Conservation (phyloP, 495 filamentous ascomycete genomes). For the Darksidea phi region DNA sequence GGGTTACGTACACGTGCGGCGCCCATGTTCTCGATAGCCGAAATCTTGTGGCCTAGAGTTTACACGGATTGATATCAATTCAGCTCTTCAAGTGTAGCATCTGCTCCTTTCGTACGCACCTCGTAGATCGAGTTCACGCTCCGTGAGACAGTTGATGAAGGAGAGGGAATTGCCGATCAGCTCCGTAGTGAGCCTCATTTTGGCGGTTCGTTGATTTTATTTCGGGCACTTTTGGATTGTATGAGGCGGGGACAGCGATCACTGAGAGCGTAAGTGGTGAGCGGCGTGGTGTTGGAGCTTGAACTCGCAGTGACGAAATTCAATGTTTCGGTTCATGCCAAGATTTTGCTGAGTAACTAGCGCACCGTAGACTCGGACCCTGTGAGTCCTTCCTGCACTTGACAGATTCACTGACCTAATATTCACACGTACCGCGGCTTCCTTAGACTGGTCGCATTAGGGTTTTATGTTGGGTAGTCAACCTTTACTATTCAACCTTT, state of each 20-base stretch:
- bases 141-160: slow-evolving; percentile 96
- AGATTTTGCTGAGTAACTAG: neutral
- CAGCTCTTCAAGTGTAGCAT: slow-evolving; percentile 88
- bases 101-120: slow-evolving; percentile 96
- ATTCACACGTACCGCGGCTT: no score
- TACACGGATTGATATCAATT: slow-evolving; percentile 74
- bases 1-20: slow-evolving; percentile 72
- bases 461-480: no score
- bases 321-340: neutral
- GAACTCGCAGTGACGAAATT: neutral
- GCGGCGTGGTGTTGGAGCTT: neutral
- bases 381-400: no score
- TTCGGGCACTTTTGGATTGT: neutral
- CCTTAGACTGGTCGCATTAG: no score
- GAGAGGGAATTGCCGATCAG: slow-evolving; percentile 49
- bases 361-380: no score
- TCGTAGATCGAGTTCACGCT: slow-evolving; percentile 98
- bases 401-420: no score
- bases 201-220: slow-evolving; percentile 1
- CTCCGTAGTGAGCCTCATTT: slow-evolving; percentile 91
- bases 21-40: slow-evolving; percentile 96
- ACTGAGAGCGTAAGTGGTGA: neutral
- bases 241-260: neutral
- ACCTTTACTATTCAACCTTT: no score
- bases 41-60: slow-evolving; percentile 86